A percentile compares a stretch with the other conserved stretches of the same genome.
phyloP scores from a whole-genome alignment of 257 asterid genomes.

The Jaltomata sinuosa region DNA sequence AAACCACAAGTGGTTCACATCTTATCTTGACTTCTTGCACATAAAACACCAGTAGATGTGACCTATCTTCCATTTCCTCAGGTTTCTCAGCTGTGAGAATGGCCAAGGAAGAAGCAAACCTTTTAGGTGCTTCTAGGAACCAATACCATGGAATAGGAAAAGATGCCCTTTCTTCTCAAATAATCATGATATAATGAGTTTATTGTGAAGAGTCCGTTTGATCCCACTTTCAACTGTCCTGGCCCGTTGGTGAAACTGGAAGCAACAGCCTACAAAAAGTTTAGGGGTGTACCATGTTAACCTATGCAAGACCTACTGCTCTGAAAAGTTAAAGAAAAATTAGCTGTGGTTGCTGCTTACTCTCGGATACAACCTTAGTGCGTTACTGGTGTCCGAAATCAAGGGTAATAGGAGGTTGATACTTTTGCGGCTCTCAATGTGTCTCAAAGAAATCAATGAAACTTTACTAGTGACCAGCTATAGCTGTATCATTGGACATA shows the following conservation, averaged over 20 bases:
- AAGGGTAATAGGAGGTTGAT: background rate
- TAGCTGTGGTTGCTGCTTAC: background rate
- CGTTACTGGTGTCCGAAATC: background rate
- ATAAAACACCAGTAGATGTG: background rate
- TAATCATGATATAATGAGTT: background rate
- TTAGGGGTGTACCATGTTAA: background rate
- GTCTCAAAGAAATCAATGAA: background rate
- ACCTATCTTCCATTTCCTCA: background rate
- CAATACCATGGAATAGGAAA: background rate
- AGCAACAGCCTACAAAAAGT: background rate
- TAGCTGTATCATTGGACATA: background rate
- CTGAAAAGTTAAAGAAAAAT: background rate
- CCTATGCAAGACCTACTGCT: background rate
- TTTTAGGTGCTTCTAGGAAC: background rate
- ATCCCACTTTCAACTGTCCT: background rate
- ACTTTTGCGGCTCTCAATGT: background rate
- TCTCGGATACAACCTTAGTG: background rate
- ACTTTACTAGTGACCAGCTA: background rate
- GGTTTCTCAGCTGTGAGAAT: background rate
- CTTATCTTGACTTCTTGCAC: background rate
- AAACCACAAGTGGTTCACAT: background rate
- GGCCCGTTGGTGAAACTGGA: background rate
- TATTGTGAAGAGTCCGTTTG: background rate
- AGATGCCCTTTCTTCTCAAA: background rate
- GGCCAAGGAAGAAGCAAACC: background rate